Evolutionary conservation across 202 grass and related monocot species (phyloP), one percentile per base, ranked within the genome.

Genomic region (Thinopyrum obtusiflorum): DNA sequence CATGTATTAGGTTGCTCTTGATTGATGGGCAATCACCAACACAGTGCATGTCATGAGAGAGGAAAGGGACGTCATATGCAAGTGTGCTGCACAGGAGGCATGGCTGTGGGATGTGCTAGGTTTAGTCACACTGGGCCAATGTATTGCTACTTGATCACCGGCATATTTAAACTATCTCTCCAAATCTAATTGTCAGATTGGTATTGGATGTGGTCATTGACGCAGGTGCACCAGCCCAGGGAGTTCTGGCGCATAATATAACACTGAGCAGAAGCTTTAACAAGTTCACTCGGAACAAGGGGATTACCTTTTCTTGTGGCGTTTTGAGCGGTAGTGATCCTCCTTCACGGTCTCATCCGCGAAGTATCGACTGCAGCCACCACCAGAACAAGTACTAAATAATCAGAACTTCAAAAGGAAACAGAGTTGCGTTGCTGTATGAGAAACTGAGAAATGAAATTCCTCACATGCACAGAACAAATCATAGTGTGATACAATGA

Each of bases 281-380:
- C 4, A 60, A 21, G 61, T 62, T 42, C 10, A 28, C 7, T 36
- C 53, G 6, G 31, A 66, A 40, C 2, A 88, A 35, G 27, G 25
- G n/a, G 28, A 64, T 86, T 67, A 99, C 97, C 92, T 88, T 86
- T 97, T 97, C 92, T 96, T 99, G 86, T 99, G 97, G 82, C 84
- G 84, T 78, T 99, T 99, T 17, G 97, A 96, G 80, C 88, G 90
- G 83, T 84, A 94, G 76, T 97, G 97, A 15, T 94, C 93, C 6
- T 90, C 80, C 76, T 88, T 94, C 24, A 97, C 92, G 4, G 32
- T 71, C n/a, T 99, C 93, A 13, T 37, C 92, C 20, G 93, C 93
- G 60, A 97, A 99, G 82, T 89, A 92, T 39, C 92, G 97, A 47
- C 97, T 97, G 89, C 84, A 89, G 47, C 53, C 35, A 86, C 47